These are phyloP conservation scores for Endogone sp. DNA, from an alignment of 192 early-diverging fungal genomes.

Conservation along the genomic window DNA sequence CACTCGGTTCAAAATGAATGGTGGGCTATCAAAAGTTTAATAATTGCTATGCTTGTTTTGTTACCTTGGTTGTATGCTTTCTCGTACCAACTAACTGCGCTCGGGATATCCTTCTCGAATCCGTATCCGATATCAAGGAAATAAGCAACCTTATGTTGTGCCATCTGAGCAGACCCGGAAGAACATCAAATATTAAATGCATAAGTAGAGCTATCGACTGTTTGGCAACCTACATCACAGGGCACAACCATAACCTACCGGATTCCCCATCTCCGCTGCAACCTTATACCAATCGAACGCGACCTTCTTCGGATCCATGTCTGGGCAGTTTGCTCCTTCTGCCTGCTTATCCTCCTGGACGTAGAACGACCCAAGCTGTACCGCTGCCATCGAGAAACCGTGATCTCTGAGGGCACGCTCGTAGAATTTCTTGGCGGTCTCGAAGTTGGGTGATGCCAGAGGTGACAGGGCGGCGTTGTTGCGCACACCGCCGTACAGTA, in stretches of 20 bases:
- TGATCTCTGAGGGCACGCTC: constrained; percentile 40
- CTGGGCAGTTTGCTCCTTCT: constrained; percentile 36
- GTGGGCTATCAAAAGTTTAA: too few relatives aligned
- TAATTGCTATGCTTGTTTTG: too few relatives aligned
- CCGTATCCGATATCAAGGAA: constrained; percentile 43
- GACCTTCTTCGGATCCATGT: constrained; percentile 41
- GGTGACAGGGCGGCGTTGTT: constrained; percentile 26
- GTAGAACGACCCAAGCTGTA: constrained; percentile 46
- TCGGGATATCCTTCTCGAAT: constrained; percentile 26
- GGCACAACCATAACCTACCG: too few relatives aligned
- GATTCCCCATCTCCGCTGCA: constrained; percentile 41
- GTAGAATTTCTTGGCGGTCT: constrained; percentile 38
- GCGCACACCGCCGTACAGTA: constrained; percentile 41
- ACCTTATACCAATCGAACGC: constrained; percentile 42
- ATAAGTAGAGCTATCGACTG: too few relatives aligned
- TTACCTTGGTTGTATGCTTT: constrained; percentile 44
- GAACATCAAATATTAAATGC: too few relatives aligned
- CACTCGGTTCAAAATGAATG: too few relatives aligned
- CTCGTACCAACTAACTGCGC: constrained; percentile 36
- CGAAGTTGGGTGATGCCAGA: constrained; percentile 38
- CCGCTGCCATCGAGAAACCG: constrained; percentile 48
- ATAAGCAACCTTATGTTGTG: constrained; percentile 46
- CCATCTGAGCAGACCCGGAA: too few relatives aligned
- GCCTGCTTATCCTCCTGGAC: constrained; percentile 43
- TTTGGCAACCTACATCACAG: too few relatives aligned